Base-by-base conservation (phyloP, 352 stramenopile genomes). In the Globisporangium cystogenes region DNA sequence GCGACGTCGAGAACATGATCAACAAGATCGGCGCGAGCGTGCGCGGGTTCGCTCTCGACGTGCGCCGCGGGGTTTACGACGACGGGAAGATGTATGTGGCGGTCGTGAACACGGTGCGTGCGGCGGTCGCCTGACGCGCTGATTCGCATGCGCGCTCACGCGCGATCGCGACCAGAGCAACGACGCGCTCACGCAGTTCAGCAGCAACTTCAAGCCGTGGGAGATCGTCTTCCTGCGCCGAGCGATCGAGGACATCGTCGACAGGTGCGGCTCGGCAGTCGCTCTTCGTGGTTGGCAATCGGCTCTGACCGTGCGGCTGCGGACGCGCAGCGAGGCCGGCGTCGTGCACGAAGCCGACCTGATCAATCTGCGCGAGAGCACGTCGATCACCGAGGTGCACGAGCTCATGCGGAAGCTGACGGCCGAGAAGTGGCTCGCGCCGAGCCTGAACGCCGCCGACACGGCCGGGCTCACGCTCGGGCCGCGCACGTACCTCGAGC, bases 201-300 rank as follows among this genome's bases (percentile, higher is more conserved):
- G 74, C 51, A 87, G 67, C 64, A 85, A 76, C 53, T 93, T 80
- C 57, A 89, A 86, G 55, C 62, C 80, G 21, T 91, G 82, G 81
- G 82, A 93, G 59, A 93, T 93, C 55, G 75, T 89, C 24, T 86
- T 93, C 41, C 66, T 93, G 45, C 82, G 82, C 52, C 89, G 82
- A 51, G 82, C 76, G 26, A 87, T 93, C 45, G 74, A 90, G 57
- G 70, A 86, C 37, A 93, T 93, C 48, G 72, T 88, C 29, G 82
- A 90, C 20, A 76, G 68, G 77, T 88, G 64, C 36, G 64, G 10
- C 7, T 15, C 4, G 40, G 35, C 14, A 18, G 41, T 29, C 8
- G 24, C 26, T 11, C 3, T 36, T 18, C 2, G 43, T 53, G 18
- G 7, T 7, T 16, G n/a, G 7, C 16, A 10, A 23, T 51, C 2